Evolutionary conservation across 306 rosid genomes (phyloP).

Genomic region (Carpinus fangiana): DNA sequence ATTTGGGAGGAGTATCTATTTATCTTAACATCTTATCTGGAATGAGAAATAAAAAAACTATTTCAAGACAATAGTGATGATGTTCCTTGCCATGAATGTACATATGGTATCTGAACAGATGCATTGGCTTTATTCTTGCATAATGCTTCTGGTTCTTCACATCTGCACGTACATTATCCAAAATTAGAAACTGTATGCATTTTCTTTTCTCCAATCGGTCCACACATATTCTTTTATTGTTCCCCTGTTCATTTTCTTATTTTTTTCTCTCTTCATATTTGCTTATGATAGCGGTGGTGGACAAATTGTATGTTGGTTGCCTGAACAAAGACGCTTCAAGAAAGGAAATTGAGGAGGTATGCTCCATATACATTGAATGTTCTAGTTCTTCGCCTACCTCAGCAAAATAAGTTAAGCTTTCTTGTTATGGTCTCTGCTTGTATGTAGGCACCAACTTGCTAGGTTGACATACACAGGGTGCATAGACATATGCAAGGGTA

Average conservation of each 20-base stretch:
- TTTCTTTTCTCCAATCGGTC: background rate
- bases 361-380: constrained; percentile 25
- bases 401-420: constrained; percentile 17
- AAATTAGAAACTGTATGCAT: background rate
- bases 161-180: background rate
- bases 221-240: background rate
- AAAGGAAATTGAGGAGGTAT: constrained; percentile 82
- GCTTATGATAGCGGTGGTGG: constrained; percentile 49
- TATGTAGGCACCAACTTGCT: constrained; percentile 18
- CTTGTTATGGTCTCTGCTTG: constrained; percentile 10
- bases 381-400: constrained; percentile 28
- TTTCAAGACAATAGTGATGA: background rate
- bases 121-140: background rate
- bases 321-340: constrained; percentile 55
- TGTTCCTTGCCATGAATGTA: background rate
- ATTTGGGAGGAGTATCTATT: background rate
- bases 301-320: constrained; percentile 65
- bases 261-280: constrained; percentile 14
- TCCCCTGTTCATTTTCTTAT: constrained; percentile 15
- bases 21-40: background rate
- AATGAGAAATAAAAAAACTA: background rate
- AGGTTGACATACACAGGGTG: constrained; percentile 10
- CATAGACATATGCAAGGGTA: constrained; percentile 3
- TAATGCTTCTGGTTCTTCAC: constrained; percentile 6
- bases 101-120: background rate